Conservation (phyloP, 352 stramenopile genomes). For the Phytophthora fragariae region DNA sequence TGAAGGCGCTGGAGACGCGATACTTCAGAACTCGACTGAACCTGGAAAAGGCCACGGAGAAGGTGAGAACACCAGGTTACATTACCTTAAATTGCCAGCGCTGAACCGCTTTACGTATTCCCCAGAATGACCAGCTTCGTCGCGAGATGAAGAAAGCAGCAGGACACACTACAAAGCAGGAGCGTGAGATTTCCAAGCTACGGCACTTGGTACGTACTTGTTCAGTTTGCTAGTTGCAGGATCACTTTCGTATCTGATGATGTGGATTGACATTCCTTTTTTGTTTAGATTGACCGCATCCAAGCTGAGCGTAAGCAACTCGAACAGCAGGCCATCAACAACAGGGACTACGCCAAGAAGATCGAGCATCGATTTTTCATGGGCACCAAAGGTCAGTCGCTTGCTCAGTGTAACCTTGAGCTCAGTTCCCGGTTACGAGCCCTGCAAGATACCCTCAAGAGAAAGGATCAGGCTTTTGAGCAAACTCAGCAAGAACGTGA, state of each 20-base stretch:
- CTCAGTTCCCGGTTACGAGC: constrained; percentile 51
- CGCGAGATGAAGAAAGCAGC: constrained; percentile 57
- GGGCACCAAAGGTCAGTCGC: constrained; percentile 67
- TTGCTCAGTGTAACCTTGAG: constrained; percentile 74
- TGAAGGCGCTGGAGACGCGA: constrained; percentile 76
- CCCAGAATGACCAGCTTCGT: constrained; percentile 65
- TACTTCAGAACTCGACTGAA: constrained; percentile 82
- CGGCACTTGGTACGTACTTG: constrained; percentile 52
- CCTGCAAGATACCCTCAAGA: constrained; percentile 44
- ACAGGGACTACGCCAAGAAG: constrained; percentile 87
- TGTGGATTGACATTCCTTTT: background rate
- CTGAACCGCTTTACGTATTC: background rate
- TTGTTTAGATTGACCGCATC: constrained; percentile 70
- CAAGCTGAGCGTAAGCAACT: constrained; percentile 77
- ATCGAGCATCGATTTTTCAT: constrained; percentile 88
- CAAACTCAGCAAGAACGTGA: constrained; percentile 43
- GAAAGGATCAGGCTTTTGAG: constrained; percentile 35
- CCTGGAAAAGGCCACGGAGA: constrained; percentile 73
- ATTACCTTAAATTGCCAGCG: background rate
- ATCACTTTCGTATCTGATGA: background rate
- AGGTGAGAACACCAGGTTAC: constrained; percentile 34
- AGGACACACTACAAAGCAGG: constrained; percentile 47
- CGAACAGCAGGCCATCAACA: constrained; percentile 84
- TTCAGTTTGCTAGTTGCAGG: background rate
- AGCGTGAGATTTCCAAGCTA: constrained; percentile 72